Conservation (phyloP, 1,139 yeast genomes). For the Suhomyces choctaworum region DNA sequence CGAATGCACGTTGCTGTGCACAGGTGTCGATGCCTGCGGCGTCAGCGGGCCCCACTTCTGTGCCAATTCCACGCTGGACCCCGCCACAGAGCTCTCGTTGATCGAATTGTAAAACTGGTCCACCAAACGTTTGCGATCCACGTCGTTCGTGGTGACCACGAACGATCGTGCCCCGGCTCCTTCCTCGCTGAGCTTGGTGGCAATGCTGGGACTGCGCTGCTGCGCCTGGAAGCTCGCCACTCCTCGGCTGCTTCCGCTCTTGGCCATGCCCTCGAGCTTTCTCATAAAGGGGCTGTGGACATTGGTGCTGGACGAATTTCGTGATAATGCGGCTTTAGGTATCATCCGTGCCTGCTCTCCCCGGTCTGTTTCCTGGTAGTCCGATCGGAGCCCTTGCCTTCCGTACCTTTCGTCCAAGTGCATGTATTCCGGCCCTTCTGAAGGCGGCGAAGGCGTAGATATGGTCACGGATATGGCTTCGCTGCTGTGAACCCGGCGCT, state of each 20-base stretch:
- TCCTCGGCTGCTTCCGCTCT: conserved; percentile 12
- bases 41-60: conserved; percentile 6
- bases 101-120: conserved; percentile 40
- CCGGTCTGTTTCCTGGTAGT: conserved; percentile 1
- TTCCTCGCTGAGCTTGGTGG: conserved; percentile 9
- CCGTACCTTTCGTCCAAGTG: background rate
- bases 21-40: conserved; percentile 3
- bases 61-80: conserved; percentile 7
- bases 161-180: conserved; percentile 9
- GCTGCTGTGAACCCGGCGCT: too few relatives aligned
- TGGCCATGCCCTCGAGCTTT: conserved; percentile 12
- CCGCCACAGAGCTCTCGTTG: conserved; percentile 14
- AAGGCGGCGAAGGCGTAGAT: too few relatives aligned
- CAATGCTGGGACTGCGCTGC: conserved; percentile 13
- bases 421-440: conserved; percentile 1
- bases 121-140: conserved; percentile 37
- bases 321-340: conserved; percentile 7
- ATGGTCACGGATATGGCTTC: too few relatives aligned
- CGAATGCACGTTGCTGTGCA: conserved; percentile 5
- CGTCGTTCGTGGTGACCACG: conserved; percentile 11
- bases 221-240: conserved; percentile 14
- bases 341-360: conserved; percentile 1
- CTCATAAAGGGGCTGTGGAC: conserved; percentile 16
- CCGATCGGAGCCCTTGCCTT: conserved; percentile 1
- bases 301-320: conserved; percentile 10